These are phyloP conservation scores for Dendrocalamus latiflorus DNA, from an alignment of 202 grass and related monocot genomes.

Conservation along the genomic window DNA sequence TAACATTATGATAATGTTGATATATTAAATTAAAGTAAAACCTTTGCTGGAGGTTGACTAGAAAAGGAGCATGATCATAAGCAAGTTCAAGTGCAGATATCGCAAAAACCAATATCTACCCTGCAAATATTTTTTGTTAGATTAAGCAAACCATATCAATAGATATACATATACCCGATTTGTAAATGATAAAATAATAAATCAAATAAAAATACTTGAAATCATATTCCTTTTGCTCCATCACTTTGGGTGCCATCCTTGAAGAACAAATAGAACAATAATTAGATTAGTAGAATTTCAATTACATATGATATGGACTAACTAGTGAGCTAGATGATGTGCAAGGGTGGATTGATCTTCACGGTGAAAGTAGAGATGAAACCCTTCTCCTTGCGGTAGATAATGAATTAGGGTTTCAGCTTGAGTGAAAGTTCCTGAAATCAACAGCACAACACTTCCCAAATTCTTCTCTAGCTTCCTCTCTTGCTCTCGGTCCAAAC, in stretches of 20 bases:
- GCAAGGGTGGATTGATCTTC: no score
- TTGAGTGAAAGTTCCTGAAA: no score
- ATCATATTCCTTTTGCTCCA: slow-evolving; percentile 91
- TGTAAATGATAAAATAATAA: not conserved
- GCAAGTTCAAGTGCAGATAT: slow-evolving; percentile 96
- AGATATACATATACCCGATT: not conserved
- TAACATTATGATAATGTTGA: not conserved
- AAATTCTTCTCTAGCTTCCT: no score
- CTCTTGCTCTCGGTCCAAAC: no score
- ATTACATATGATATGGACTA: no score
- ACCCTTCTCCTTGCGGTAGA: no score
- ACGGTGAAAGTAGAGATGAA: no score
- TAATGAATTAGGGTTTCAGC: no score
- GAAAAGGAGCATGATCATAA: slow-evolving; percentile 90
- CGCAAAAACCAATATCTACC: slow-evolving; percentile 89
- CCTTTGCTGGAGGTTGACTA: slow-evolving; percentile 72
- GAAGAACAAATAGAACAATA: not conserved
- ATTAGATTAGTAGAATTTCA: not conserved
- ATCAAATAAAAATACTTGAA: slow-evolving; percentile 55
- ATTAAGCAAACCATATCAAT: not conserved
- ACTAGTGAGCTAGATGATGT: no score
- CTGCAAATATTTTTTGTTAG: slow-evolving; percentile 30
- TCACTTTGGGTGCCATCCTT: slow-evolving; percentile 99
- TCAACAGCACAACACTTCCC: no score
- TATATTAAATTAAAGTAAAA: not conserved